Conservation (phyloP, 2,329 filamentous ascomycete species). For the Penicillium sp. region DNA sequence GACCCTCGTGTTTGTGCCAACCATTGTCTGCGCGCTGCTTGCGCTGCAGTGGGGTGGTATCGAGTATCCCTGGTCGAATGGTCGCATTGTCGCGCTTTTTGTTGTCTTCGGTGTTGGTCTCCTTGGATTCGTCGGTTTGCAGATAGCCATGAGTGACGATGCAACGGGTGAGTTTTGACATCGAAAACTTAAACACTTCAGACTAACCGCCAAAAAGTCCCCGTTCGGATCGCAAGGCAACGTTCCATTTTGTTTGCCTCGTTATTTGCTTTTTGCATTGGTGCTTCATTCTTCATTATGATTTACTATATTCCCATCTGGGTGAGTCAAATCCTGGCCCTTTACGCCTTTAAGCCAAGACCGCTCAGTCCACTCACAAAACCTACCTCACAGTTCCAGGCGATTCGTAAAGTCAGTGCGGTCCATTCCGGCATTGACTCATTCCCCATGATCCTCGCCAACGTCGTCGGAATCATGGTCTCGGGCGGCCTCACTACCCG, state of each 20-base stretch:
- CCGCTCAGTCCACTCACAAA: too few species aligned
- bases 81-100: slow-evolving; percentile 3
- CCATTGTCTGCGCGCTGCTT: slow-evolving; percentile 1
- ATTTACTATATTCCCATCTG: slow-evolving; percentile 47
- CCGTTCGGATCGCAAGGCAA: slow-evolving; percentile 50
- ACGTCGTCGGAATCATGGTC: slow-evolving; percentile 34
- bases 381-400: too few species aligned
- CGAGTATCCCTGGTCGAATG: background rate
- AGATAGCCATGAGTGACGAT: too few species aligned
- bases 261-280: slow-evolving; percentile 39
- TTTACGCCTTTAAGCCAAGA: too few species aligned
- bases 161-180: too few species aligned
- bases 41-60: slow-evolving; percentile 1
- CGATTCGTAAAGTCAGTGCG: slow-evolving; percentile 43
- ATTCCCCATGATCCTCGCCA: slow-evolving; percentile 38
- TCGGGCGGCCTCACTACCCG: slow-evolving; percentile 30
- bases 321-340: too few species aligned
- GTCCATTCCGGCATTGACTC: slow-evolving; percentile 47
- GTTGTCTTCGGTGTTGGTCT: background rate
- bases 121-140: too few species aligned
- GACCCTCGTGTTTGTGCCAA: slow-evolving; percentile 1
- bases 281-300: slow-evolving; percentile 39
- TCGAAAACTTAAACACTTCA: too few species aligned
- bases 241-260: slow-evolving; percentile 38
- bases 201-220: too few species aligned